Evolutionary conservation across 129 eudicot genomes (phyloP).

Genomic region (Flaveria bidentis): DNA sequence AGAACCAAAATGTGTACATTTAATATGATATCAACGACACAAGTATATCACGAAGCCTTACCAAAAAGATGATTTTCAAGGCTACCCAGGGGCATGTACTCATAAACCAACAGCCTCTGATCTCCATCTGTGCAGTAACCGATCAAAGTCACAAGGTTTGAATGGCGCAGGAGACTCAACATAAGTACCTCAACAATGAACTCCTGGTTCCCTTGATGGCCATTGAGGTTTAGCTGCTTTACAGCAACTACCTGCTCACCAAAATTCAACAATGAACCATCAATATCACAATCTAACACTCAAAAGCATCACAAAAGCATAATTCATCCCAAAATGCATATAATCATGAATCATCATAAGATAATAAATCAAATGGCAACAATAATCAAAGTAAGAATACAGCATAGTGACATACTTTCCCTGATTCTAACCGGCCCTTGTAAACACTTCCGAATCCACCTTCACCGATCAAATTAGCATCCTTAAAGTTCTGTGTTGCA

Average conservation of each 20-base stretch:
- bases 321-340: not conserved
- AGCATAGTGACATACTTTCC: constrained; percentile 45
- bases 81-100: constrained; percentile 91
- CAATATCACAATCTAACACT: not conserved
- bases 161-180: constrained; percentile 79
- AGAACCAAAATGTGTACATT: not conserved
- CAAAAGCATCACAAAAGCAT: not conserved
- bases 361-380: too few relatives aligned
- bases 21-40: not conserved
- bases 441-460: constrained; percentile 95
- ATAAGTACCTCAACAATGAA: constrained; percentile 89
- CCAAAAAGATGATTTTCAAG: constrained; percentile 88
- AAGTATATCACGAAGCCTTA: constrained; percentile 27
- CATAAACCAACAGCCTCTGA: constrained; percentile 83
- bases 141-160: constrained; percentile 81
- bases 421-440: constrained; percentile 81
- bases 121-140: constrained; percentile 93
- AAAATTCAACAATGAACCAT: constrained; percentile 28
- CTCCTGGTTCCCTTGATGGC: constrained; percentile 79
- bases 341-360: not conserved
- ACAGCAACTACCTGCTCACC: constrained; percentile 71
- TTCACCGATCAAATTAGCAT: constrained; percentile 76
- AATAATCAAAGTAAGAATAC: too few relatives aligned
- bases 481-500: constrained; percentile 82
- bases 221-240: constrained; percentile 78